Base-by-base conservation (phyloP, 1,284 basidiomycete species). In the Apiotrichum brassicae region DNA sequence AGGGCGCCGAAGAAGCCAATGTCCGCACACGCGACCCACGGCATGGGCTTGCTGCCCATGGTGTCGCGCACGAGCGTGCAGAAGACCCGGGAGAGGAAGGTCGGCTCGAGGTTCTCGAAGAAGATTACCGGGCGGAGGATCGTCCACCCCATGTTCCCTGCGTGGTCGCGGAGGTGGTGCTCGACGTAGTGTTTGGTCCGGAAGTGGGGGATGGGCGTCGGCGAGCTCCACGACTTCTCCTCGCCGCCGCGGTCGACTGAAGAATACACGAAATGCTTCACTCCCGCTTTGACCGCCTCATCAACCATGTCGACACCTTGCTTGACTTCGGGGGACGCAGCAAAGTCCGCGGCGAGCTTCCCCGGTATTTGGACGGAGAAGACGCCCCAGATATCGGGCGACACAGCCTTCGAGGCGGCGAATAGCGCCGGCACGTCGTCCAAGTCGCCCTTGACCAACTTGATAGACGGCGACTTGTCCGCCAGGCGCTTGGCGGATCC, bases 201-300 rank as follows among this genome's bases (percentile, higher is more conserved):
- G 47, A 58, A 58, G 36, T 58, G 56, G 5, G 56, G 53, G 14
- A 58, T 36, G 22, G 16, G 4, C 1, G 56, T 58, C 11, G 47
- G 50, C 43, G 43, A 43, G n/a, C 26, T 18, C 49, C 49, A 52
- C 6, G 51, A 54, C 26, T 51, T 35, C 12, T 54, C 51, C 43
- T 57, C 39, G 22, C 56, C 61, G 1, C 62, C 65, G n/a, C 61
- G 60, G 43, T 67, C 62, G 30, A 54, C 54, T 0, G 62, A 63
- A n/a, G 59, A 69, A 51, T 72, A 75, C 26, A 77, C 71, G 44
- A 76, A 71, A 46, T 74, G 72, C 54, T 72, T 60, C 26, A 76
- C 72, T 30, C 71, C 71, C 11, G 67, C 66, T 20, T 56, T 51
- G 42, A 63, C 60, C 3, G 74, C 70, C 1, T 68, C 73, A 38